Percentiles rank a stretch among this genome's conserved stretches.
Conservation (phyloP, 306 rosid genomes). For the Sphenostylis stenocarpa region DNA sequence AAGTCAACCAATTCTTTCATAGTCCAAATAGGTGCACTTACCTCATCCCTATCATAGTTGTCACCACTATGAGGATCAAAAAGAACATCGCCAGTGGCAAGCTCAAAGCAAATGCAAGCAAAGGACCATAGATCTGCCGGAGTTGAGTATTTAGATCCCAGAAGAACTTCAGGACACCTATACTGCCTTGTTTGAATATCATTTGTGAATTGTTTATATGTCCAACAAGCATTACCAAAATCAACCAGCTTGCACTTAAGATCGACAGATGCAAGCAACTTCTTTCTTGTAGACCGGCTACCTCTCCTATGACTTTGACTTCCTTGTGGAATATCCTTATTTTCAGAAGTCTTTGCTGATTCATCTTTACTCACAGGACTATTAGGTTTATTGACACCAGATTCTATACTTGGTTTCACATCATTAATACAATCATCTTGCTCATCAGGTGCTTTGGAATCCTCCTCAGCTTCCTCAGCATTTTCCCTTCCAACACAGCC, state of each 20-base stretch:
- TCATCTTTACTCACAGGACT: conserved; percentile 44
- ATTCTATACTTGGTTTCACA: conserved; percentile 40
- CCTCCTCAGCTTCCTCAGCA: conserved; percentile 58
- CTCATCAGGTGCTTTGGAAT: conserved; percentile 39
- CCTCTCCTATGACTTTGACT: conserved; percentile 53
- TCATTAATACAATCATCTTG: conserved; percentile 52
- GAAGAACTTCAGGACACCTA: conserved; percentile 96
- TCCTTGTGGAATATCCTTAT: conserved; percentile 45
- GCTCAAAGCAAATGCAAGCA: conserved; percentile 97
- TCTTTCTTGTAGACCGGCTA: conserved; percentile 63
- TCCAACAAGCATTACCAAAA: conserved; percentile 99
- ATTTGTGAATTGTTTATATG: conserved; percentile 92
- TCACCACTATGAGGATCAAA: conserved; percentile 98
- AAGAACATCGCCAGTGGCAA: conserved; percentile 94
- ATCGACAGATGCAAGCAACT: conserved; percentile 66
- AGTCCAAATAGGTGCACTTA: conserved; percentile 33
- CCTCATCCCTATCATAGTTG: conserved; percentile 98
- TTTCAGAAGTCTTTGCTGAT: conserved; percentile 48
- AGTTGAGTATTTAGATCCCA: conserved; percentile 92
- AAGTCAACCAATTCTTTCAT: conserved; percentile 10
- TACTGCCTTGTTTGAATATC: conserved; percentile 99
- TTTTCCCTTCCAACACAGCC: conserved; percentile 58
- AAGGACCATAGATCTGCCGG: conserved; percentile 96
- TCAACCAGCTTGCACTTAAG: conserved; percentile 93
- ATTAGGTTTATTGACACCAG: conserved; percentile 45